Conservation (phyloP, 345 rosid genomes). For the Rubroshorea leprosula region DNA sequence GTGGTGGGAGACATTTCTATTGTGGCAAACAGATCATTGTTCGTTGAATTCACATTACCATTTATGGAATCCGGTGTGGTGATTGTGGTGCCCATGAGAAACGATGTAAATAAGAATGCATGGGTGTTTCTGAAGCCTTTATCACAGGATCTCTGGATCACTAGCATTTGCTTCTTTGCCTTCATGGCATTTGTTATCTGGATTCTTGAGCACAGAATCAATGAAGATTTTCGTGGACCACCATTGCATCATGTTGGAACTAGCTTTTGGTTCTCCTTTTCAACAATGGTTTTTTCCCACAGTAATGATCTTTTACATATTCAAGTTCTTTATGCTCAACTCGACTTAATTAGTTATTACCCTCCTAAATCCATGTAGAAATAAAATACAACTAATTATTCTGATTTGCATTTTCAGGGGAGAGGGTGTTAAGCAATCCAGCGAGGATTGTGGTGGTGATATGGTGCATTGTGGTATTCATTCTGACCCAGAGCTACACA, state of each 20-base stretch:
- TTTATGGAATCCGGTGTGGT: constrained; percentile 37
- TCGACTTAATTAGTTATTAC: no score
- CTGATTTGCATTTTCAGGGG: constrained; percentile 43
- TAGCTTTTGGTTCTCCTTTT: constrained; percentile 38
- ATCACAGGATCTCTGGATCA: constrained; percentile 36
- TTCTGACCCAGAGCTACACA: constrained; percentile 16
- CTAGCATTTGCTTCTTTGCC: constrained; percentile 27
- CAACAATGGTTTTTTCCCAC: constrained; percentile 44
- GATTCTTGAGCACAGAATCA: constrained; percentile 38
- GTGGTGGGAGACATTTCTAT: constrained; percentile 42
- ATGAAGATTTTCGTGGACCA: constrained; percentile 37
- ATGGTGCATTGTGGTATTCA: constrained; percentile 22
- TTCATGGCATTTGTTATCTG: constrained; percentile 41
- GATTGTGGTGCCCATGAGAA: constrained; percentile 25
- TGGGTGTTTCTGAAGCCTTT: constrained; percentile 52
- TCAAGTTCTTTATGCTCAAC: no score
- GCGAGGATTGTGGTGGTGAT: constrained; percentile 32
- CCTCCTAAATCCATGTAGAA: background rate
- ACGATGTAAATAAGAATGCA: constrained; percentile 17
- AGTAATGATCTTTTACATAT: no score
- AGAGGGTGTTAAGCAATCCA: constrained; percentile 31
- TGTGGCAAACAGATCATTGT: constrained; percentile 19
- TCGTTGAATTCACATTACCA: constrained; percentile 39
- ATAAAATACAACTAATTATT: background rate
- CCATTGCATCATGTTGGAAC: constrained; percentile 32